Evolutionary conservation across 345 rosid genomes (phyloP), one percentile per base, ranked within the genome.

Genomic region (Eutrema japonicum): DNA sequence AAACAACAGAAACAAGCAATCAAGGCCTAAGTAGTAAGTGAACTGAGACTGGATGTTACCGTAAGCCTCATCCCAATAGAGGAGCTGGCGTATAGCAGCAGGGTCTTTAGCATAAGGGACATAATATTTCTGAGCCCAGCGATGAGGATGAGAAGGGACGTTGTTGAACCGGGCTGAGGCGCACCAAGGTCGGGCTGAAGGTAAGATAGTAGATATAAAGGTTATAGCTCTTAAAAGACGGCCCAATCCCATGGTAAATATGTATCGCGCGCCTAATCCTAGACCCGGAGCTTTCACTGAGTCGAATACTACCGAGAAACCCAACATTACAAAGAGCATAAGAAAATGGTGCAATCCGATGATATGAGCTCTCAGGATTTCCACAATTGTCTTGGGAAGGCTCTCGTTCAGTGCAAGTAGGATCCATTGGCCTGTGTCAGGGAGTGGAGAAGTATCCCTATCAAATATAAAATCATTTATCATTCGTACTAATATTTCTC

Each of bases 151-250:
- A 45, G 86, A 63, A 13, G 97, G 97, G 8, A 88, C 84, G 46
- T 46, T 66, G 71, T 62, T 70, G 77, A 82, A 94, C 54, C 98
- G 89, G 13, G 86, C 52, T 36, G 83, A 71, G 73, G 95, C 96
- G 65, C 98, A 94, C 98, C 98, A 91, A 37, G 98, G 96, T 52
- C 97, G 82, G 40, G 96, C 86, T 72, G 98, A 94, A 64, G 97
- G 98, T 51, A 94, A 82, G 78, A 91, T 89, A 14, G 98, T 94
- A 9, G 98, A 89, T 18, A 80, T 82, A 68, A 94, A 94, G 59
- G 90, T 85, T 76, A 94, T 80, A 49, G 98, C 89, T 66, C 97
- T 88, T 73, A 94, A 91, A 74, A 94, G 88, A 64, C 96, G 98
- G 37, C 98, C 98, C 8, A 89, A 36, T 37, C 84, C 97, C 97